Conservation (phyloP, 306 rosid genomes). For the Lupinus albus region DNA sequence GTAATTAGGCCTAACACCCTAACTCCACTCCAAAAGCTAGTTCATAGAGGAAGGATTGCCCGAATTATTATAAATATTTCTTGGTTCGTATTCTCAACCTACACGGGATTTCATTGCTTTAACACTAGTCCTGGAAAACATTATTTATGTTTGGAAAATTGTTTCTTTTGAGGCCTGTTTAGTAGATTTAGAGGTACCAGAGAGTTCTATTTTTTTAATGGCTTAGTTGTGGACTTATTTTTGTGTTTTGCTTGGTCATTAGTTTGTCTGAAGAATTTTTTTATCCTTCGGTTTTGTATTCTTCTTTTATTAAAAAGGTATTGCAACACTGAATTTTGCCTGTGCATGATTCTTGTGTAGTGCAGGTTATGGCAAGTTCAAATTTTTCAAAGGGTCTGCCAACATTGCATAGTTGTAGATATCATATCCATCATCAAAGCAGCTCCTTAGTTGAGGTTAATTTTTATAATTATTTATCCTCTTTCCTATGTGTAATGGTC, state of each 20-base stretch:
- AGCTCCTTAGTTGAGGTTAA: constrained; percentile 62
- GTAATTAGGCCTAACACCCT: too few relatives aligned
- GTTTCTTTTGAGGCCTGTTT: too few relatives aligned
- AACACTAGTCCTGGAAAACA: neutral
- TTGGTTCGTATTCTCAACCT: too few relatives aligned
- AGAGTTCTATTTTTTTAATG: neutral
- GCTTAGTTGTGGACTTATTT: neutral
- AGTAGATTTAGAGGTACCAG: neutral
- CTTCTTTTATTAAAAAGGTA: neutral
- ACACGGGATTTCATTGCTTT: too few relatives aligned
- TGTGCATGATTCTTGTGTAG: too few relatives aligned
- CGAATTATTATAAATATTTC: too few relatives aligned
- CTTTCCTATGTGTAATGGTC: neutral
- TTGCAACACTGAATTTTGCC: neutral
- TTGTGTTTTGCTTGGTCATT: neutral
- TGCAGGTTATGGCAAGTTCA: constrained; percentile 50
- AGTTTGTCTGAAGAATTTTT: neutral
- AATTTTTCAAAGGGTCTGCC: constrained; percentile 41
- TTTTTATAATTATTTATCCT: neutral
- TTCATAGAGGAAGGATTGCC: too few relatives aligned
- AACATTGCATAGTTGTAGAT: constrained; percentile 44
- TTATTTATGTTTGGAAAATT: neutral
- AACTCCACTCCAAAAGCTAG: too few relatives aligned
- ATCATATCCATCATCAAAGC: constrained; percentile 59
- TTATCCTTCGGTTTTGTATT: neutral